These are phyloP conservation scores for Paracorniculantispora psalliotae DNA, from an alignment of 2,329 filamentous ascomycete genomes.

Conservation along the genomic window DNA sequence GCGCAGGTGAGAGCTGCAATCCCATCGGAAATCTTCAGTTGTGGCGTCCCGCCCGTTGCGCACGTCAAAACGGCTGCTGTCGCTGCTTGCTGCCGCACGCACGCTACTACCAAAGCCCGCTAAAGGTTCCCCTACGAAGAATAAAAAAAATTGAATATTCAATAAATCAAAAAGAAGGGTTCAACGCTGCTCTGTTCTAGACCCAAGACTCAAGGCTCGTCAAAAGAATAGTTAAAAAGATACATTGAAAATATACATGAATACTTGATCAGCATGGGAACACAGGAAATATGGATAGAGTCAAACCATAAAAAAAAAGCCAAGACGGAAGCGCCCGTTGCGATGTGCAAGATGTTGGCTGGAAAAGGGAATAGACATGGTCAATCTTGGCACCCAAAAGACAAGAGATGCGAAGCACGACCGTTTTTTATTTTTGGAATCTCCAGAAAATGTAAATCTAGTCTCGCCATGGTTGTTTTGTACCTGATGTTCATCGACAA, in stretches of 20 bases:
- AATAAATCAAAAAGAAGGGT: too few relatives aligned
- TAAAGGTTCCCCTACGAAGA: too few relatives aligned
- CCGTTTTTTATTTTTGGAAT: background rate
- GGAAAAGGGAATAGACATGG: background rate
- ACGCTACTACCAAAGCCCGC: background rate
- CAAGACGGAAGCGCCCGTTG: conserved; percentile 11
- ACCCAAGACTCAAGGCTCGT: too few relatives aligned
- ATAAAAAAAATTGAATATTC: background rate
- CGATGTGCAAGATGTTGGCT: conserved; percentile 9
- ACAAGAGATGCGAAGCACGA: background rate
- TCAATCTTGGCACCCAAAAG: background rate
- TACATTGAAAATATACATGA: too few relatives aligned
- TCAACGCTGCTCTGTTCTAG: too few relatives aligned
- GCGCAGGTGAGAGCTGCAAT: background rate
- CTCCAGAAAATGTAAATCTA: background rate
- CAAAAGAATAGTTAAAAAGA: too few relatives aligned
- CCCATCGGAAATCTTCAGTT: conserved; percentile 10
- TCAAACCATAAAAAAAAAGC: conserved; percentile 11
- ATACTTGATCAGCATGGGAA: background rate
- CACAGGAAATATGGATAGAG: background rate
- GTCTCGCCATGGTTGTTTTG: too few relatives aligned
- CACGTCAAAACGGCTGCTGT: background rate
- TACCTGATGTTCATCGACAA: too few relatives aligned
- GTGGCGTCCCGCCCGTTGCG: conserved; percentile 7
- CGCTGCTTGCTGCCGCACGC: background rate